Evolutionary conservation across 768 basidiomycete species (phyloP).

Genomic region (Russula brevipes): DNA sequence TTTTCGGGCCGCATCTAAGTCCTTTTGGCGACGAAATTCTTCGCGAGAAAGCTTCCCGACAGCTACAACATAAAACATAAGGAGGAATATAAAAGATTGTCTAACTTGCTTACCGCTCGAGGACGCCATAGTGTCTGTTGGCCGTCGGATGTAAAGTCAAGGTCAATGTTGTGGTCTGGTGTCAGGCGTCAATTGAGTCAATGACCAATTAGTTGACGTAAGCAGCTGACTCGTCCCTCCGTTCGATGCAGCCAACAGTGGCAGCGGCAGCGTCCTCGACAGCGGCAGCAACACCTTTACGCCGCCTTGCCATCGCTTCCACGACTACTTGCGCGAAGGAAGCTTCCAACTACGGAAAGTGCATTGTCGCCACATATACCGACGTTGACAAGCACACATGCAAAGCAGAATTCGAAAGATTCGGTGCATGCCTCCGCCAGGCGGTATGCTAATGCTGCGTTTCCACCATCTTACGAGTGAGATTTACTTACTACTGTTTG

Average conservation of each 20-base stretch:
- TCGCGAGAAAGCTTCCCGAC: conserved; percentile 87
- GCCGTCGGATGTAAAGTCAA: neutral
- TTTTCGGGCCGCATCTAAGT: conserved; percentile 96
- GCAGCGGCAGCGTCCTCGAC: conserved; percentile 27
- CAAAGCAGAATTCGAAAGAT: conserved; percentile 75
- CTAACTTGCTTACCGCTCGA: conserved; percentile 22
- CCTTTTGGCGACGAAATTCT: conserved; percentile 92
- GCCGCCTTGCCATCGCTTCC: conserved; percentile 62
- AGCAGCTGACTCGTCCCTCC: neutral
- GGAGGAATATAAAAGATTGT: neutral
- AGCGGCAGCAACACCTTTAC: conserved; percentile 43
- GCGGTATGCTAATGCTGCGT: conserved; percentile 48
- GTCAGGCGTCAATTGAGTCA: too few relatives aligned
- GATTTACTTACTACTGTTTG: neutral
- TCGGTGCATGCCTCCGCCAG: conserved; percentile 74
- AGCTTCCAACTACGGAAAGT: conserved; percentile 81
- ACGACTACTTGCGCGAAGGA: conserved; percentile 67
- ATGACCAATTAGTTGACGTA: neutral
- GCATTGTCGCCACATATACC: conserved; percentile 74
- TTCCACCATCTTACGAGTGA: neutral
- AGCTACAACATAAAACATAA: conserved; percentile 27
- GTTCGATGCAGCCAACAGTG: conserved; percentile 21
- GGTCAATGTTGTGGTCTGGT: too few relatives aligned
- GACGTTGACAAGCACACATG: conserved; percentile 85
- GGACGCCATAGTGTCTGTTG: conserved; percentile 23